Evolutionary conservation across 495 filamentous ascomycete species (phyloP), one percentile per base, ranked within the genome.

Genomic region (Aspergillus nidulans): DNA sequence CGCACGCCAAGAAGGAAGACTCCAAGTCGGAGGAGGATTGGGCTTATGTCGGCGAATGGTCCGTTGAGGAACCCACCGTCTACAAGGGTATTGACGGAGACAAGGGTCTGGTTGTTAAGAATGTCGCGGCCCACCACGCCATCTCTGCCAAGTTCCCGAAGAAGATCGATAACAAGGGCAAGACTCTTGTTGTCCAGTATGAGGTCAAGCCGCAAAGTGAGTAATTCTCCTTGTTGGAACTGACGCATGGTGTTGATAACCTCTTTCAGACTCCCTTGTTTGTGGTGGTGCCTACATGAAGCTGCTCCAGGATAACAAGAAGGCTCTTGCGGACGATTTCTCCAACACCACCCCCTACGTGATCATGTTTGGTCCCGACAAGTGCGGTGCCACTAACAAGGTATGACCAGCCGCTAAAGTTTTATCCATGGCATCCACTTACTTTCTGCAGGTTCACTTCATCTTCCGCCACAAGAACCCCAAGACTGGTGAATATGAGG

Each of bases 391-490:
- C 66, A 97, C 91, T 70, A 99, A 99, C 85, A 97, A 97, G 87
- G 84, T 84, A 75, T 52, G 66, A n/a, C 26, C 4, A 1, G 15
- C 18, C 8, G 8, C 26, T n/a, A n/a, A n/a, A n/a, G 38, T 23
- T 30, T 36, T 8, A 44, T 9, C 26, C 15, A 32, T 23, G 39
- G 4, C 34, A 45, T 16, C 36, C 12, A 36, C 60, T 66, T 6
- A 65, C 18, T 24, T 42, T 18, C 10, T 30, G n/a, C 51, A 85
- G 83, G 90, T 99, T 53, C 95, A 99, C 82, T 96, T 99, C 77
- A 99, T 99, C 75, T 95, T 99, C 87, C 92, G 94, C 70, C 95
- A 97, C 89, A 99, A 97, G 88, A 99, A 97, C 84, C 95, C 95
- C 66, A 97, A 96, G 88, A 97, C 91, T 46, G 92, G 94, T 73